Evolutionary conservation across 2,329 filamentous ascomycete genomes (phyloP), one percentile per base, ranked within the genome.

Genomic region (Aureobasidium sp.): DNA sequence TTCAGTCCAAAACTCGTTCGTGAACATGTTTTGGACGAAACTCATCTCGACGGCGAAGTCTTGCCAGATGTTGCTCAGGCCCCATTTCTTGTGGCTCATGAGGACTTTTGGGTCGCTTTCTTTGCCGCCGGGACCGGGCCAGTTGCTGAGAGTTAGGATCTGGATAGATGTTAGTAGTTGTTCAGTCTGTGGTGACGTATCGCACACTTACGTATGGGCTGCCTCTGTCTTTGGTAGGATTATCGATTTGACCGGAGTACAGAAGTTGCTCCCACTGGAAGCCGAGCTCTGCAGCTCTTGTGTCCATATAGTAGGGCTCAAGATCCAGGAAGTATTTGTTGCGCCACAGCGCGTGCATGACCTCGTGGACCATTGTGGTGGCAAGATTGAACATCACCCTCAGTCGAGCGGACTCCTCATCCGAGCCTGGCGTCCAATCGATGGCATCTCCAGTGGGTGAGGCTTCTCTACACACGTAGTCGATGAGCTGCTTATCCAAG

Each of bases 311-410:
- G 6, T n/a, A 57, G 13, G 53, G 53, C 8, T 57, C 53, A 4
- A 11, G 2, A 4, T 35, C 2, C n/a, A 40, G 38, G 10, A 9
- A 11, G 7, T 35, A 45, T 4, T 33, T 35, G 29, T 46, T 46
- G 23, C 40, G 29, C 37, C 29, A 46, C 7, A 57, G 6, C 5
- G 57, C 57, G 7, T 59, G 57, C 45, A 49, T 42, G 31, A 59
- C 29, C 17, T 59, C 57, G 35, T 59, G 57, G 13, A 59, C 45
- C 45, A 59, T 40, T 27, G 55, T 59, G 17, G 19, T 25, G 17
- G 55, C 55, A 13, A 59, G 55, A 37, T n/a, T 13, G 17, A 47
- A 49, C 33, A 49, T 37, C 2, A 33, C 45, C 9, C 55, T 37
- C 23, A 59, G 6, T 3, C 21, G 21, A 27, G 55, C 55, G 11